These are phyloP conservation scores for Trametes cubensis DNA, from an alignment of 768 basidiomycete genomes.

Conservation along the genomic window DNA sequence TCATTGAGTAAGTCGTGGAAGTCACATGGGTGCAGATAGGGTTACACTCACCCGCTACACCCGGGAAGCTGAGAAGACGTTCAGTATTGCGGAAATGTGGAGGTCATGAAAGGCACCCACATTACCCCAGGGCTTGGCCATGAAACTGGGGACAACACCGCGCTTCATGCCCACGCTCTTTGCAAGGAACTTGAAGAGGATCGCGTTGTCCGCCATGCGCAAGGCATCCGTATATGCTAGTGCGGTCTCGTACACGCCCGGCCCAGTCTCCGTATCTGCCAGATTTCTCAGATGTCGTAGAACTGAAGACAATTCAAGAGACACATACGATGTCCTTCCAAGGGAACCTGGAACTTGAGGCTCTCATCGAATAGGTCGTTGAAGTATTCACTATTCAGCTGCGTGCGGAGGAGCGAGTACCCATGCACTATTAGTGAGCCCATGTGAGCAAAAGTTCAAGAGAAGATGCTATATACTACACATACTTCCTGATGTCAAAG, in stretches of 20 bases:
- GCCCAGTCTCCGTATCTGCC: conserved; percentile 89
- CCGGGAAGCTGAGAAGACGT: conserved; percentile 73
- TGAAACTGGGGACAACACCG: conserved; percentile 92
- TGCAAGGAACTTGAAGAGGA: conserved; percentile 88
- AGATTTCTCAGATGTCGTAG: neutral
- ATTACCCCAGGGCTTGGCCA: conserved; percentile 96
- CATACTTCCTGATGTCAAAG: conserved; percentile 93
- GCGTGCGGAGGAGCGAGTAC: conserved; percentile 89
- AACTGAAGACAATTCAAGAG: neutral
- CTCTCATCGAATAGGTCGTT: conserved; percentile 82
- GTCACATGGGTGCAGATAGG: neutral
- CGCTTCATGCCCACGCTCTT: conserved; percentile 92
- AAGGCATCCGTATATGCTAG: conserved; percentile 79
- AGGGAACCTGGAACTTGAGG: conserved; percentile 67
- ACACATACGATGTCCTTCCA: conserved; percentile 83
- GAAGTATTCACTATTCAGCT: conserved; percentile 89
- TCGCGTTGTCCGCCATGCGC: conserved; percentile 89
- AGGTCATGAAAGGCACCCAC: conserved; percentile 46
- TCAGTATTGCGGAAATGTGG: neutral
- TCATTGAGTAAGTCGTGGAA: neutral
- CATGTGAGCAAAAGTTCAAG: neutral
- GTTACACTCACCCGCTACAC: conserved; percentile 75
- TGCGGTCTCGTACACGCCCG: conserved; percentile 86
- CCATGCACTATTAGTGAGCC: conserved; percentile 78
- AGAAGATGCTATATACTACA: conserved; percentile 11